Evolutionary conservation across 2,329 filamentous ascomycete genomes (phyloP).

Genomic region (Myotisia sp.): DNA sequence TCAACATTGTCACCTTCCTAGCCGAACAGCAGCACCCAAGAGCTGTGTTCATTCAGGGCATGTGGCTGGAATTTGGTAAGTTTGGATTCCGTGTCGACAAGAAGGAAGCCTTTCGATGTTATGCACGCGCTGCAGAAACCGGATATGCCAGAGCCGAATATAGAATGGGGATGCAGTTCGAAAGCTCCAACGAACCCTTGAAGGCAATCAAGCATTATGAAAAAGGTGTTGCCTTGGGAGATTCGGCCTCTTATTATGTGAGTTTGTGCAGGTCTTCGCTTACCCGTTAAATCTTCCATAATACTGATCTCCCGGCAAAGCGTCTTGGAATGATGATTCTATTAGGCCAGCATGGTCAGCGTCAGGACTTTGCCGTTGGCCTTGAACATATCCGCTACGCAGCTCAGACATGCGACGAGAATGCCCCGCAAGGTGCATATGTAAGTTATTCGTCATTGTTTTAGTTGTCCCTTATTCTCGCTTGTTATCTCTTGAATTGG

Average conservation of each 20-base stretch:
- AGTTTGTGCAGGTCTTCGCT: too few relatives aligned
- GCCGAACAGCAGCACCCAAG: constrained; percentile 86
- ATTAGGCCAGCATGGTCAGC: constrained; percentile 81
- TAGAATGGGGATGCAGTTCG: constrained; percentile 94
- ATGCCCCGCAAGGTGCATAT: constrained; percentile 91
- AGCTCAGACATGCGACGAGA: constrained; percentile 81
- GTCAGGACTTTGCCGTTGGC: constrained; percentile 62
- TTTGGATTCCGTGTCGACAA: constrained; percentile 84
- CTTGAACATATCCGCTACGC: constrained; percentile 71
- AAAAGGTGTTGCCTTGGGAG: constrained; percentile 59
- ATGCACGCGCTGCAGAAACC: constrained; percentile 69
- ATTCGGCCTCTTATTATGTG: constrained; percentile 70
- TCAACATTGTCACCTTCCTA: constrained; percentile 83
- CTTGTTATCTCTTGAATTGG: too few relatives aligned
- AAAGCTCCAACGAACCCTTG: constrained; percentile 80
- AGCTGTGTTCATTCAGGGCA: constrained; percentile 83
- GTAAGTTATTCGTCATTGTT: constrained; percentile 27
- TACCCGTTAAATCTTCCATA: too few relatives aligned
- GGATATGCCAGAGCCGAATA: constrained; percentile 86
- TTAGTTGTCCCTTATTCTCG: constrained; percentile 1
- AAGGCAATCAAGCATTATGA: constrained; percentile 89
- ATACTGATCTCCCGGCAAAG: constrained; percentile 37
- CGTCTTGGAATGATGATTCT: constrained; percentile 95
- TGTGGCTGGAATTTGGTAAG: constrained; percentile 97
- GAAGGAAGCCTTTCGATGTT: constrained; percentile 81